These are phyloP conservation scores for Scutellaria minor DNA, from an alignment of 257 asterid genomes.

Conservation along the genomic window DNA sequence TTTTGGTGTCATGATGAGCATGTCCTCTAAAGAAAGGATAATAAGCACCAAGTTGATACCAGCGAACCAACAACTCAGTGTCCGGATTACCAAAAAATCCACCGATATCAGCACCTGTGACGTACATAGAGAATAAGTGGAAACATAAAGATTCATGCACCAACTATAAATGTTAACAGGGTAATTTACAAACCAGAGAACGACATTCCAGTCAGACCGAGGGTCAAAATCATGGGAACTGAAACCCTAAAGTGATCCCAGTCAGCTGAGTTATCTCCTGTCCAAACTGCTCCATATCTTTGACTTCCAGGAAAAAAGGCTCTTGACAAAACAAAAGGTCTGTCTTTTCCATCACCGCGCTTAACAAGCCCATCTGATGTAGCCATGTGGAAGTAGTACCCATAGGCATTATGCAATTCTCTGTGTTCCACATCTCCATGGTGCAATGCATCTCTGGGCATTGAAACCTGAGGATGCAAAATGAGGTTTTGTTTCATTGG, in stretches of 20 bases:
- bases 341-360: conserved; percentile 80
- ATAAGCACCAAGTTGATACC: conserved; percentile 99
- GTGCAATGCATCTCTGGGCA: conserved; percentile 97
- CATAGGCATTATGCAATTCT: conserved; percentile 95
- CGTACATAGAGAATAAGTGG: conserved; percentile 28
- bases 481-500: conserved; percentile 10
- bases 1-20: conserved; percentile 98
- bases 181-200: conserved; percentile 71
- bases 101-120: conserved; percentile 94
- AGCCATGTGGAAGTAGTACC: conserved; percentile 98
- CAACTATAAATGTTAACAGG: neutral
- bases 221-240: conserved; percentile 91
- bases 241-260: conserved; percentile 96
- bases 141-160: conserved; percentile 20
- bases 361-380: conserved; percentile 87
- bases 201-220: conserved; percentile 87
- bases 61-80: conserved; percentile 84
- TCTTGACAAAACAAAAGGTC: conserved; percentile 95
- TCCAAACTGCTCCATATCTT: conserved; percentile 97
- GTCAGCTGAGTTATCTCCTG: conserved; percentile 95
- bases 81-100: conserved; percentile 99
- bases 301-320: conserved; percentile 95
- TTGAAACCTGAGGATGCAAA: conserved; percentile 61
- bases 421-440: conserved; percentile 87
- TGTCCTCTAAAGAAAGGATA: conserved; percentile 98